These are phyloP conservation scores for Paracorniculantispora psalliotae DNA, from an alignment of 2,329 filamentous ascomycete species.

Conservation along the genomic window DNA sequence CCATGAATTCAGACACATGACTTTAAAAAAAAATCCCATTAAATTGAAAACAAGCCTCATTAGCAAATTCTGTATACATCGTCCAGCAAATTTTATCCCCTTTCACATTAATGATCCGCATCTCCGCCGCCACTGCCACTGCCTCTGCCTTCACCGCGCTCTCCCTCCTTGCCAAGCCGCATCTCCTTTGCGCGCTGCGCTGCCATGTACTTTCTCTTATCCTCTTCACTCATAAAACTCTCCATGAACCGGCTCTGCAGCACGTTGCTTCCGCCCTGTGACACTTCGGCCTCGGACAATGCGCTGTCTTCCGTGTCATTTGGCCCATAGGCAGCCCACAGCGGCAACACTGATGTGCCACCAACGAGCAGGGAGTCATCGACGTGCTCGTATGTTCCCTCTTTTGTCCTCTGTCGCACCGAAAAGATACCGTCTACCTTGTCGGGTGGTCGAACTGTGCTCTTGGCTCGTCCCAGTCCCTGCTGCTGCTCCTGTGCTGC, in stretches of 20 bases:
- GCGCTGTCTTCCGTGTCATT: slow-evolving; percentile 65
- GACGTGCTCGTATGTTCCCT: slow-evolving; percentile 64
- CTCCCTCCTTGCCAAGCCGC: neutral
- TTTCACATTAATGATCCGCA: neutral
- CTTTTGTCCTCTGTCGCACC: slow-evolving; percentile 60
- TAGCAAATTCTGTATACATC: neutral
- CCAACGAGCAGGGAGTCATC: slow-evolving; percentile 47
- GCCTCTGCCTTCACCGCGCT: neutral
- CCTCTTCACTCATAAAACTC: slow-evolving; percentile 73
- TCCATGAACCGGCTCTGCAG: slow-evolving; percentile 65
- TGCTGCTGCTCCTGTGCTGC: slow-evolving; percentile 24
- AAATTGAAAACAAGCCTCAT: neutral
- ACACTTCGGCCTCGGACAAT: slow-evolving; percentile 50
- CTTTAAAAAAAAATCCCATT: neutral
- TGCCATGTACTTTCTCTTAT: slow-evolving; percentile 67
- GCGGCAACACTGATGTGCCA: slow-evolving; percentile 28
- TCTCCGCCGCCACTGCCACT: neutral
- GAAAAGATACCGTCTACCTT: slow-evolving; percentile 75
- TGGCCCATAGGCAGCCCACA: neutral
- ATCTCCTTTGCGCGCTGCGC: slow-evolving; percentile 48
- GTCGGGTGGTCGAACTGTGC: slow-evolving; percentile 65
- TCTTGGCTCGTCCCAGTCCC: slow-evolving; percentile 44
- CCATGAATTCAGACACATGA: neutral
- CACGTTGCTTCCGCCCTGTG: slow-evolving; percentile 44
- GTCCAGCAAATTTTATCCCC: neutral